phyloP scores from a whole-genome alignment of 2,329 filamentous ascomycete genomes.

The Calonectria pteridis region DNA sequence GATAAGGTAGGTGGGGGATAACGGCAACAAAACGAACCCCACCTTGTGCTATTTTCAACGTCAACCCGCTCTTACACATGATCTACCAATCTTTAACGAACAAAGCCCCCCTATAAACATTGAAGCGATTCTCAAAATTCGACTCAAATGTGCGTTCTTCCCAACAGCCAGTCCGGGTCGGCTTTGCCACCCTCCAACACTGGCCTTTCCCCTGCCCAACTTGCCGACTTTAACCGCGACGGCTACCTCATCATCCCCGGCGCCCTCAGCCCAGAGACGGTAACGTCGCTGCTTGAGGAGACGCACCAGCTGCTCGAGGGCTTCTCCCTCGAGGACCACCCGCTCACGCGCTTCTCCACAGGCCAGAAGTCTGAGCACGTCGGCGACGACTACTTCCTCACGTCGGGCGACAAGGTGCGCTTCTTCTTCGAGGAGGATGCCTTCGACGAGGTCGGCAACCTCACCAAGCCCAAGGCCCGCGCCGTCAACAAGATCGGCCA shows the following conservation, averaged over 20 bases:
- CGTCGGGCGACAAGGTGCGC: slow-evolving; percentile 88
- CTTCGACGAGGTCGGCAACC: slow-evolving; percentile 73
- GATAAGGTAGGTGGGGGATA: slow-evolving; percentile 39
- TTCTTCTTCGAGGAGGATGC: slow-evolving; percentile 99
- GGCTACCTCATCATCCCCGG: slow-evolving; percentile 91
- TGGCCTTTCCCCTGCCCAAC: slow-evolving; percentile 79
- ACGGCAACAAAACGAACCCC: slow-evolving; percentile 34
- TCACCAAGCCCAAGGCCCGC: slow-evolving; percentile 82
- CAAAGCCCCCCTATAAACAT: not conserved
- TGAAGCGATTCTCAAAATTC: not conserved
- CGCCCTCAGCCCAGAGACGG: slow-evolving; percentile 76
- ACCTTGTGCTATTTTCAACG: slow-evolving; percentile 32
- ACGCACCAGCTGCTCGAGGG: slow-evolving; percentile 79
- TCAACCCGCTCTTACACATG: slow-evolving; percentile 9
- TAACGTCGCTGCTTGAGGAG: slow-evolving; percentile 77
- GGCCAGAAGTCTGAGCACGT: slow-evolving; percentile 82
- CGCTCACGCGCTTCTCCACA: slow-evolving; percentile 94
- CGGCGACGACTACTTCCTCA: slow-evolving; percentile 94
- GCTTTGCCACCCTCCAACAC: slow-evolving; percentile 10
- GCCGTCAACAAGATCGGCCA: slow-evolving; percentile 94
- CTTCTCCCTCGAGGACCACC: slow-evolving; percentile 86
- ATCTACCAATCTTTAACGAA: not conserved
- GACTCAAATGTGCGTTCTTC: not conserved
- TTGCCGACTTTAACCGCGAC: slow-evolving; percentile 80
- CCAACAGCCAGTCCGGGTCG: not conserved